Percentiles rank a stretch among this genome's conserved stretches.
phyloP scores from a whole-genome alignment of 495 filamentous ascomycete genomes.

The Hypoxylon trugodes region DNA sequence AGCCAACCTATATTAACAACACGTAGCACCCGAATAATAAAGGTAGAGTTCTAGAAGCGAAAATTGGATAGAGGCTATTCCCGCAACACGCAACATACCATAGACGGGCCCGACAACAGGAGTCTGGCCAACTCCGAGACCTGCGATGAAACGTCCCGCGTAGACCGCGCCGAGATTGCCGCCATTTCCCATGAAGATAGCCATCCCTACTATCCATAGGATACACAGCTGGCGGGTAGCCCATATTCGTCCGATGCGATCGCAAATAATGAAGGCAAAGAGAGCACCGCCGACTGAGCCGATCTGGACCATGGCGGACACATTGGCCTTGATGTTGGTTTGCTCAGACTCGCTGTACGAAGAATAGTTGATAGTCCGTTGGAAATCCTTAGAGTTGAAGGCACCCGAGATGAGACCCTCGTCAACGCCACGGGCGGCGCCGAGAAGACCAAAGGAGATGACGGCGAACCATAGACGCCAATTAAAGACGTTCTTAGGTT shows the following conservation, averaged over 20 bases:
- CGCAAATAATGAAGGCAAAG: constrained; percentile 72
- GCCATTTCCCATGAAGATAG: constrained; percentile 70
- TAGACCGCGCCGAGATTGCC: constrained; percentile 71
- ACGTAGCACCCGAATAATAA: no score
- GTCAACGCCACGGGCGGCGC: constrained; percentile 75
- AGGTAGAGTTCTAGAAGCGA: no score
- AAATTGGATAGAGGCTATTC: no score
- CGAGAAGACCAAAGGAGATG: constrained; percentile 72
- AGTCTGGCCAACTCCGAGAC: constrained; percentile 72
- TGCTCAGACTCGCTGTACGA: constrained; percentile 60
- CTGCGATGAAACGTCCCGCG: constrained; percentile 72
- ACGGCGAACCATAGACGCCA: constrained; percentile 73
- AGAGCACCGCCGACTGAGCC: constrained; percentile 71
- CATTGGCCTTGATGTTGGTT: constrained; percentile 72
- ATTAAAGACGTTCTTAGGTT: constrained; percentile 68
- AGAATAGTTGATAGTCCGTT: constrained; percentile 65
- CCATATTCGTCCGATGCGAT: constrained; percentile 74
- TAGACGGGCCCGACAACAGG: constrained; percentile 70
- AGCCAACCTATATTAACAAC: neutral
- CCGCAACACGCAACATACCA: no score
- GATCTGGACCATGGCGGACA: constrained; percentile 77
- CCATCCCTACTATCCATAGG: constrained; percentile 72
- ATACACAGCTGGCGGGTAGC: constrained; percentile 72
- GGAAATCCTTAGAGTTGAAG: constrained; percentile 70
- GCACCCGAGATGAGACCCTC: constrained; percentile 75